Evolutionary conservation across 495 filamentous ascomycete genomes (phyloP).

Genomic region (Podospora comata): DNA sequence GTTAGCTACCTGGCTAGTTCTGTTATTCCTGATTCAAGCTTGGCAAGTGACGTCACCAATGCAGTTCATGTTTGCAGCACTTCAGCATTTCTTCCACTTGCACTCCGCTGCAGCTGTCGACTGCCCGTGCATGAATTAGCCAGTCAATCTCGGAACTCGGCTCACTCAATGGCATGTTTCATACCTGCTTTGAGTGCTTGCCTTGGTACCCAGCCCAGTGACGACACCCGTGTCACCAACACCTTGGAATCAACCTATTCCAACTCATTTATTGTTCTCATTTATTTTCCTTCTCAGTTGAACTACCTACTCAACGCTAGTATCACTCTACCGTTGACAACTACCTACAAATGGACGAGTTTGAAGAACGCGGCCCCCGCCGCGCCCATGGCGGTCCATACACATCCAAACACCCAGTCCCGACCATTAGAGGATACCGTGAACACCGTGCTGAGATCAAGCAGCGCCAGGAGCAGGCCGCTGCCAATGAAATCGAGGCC

Average conservation of each 20-base stretch:
- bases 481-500: slow-evolving; percentile 23
- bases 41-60: not conserved
- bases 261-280: too few relatives aligned
- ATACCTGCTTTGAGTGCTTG: not conserved
- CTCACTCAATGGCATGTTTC: not conserved
- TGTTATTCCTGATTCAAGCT: not conserved
- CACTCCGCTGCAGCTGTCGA: not conserved
- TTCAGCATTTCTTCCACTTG: not conserved
- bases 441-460: slow-evolving; percentile 52
- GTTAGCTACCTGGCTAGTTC: not conserved
- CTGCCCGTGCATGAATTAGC: not conserved
- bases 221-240: not conserved
- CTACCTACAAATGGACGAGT: slow-evolving; percentile 34
- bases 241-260: not conserved
- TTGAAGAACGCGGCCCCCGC: slow-evolving; percentile 45
- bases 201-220: not conserved
- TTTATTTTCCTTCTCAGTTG: not conserved
- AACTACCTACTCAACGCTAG: not conserved
- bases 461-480: slow-evolving; percentile 38
- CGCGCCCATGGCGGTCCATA: slow-evolving; percentile 53
- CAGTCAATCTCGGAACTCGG: not conserved
- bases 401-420: slow-evolving; percentile 55
- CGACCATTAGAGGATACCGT: slow-evolving; percentile 61
- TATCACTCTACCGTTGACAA: not conserved
- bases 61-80: not conserved